Conservation (phyloP, 192 early-diverging fungal genomes). For the Backusella westeae region DNA sequence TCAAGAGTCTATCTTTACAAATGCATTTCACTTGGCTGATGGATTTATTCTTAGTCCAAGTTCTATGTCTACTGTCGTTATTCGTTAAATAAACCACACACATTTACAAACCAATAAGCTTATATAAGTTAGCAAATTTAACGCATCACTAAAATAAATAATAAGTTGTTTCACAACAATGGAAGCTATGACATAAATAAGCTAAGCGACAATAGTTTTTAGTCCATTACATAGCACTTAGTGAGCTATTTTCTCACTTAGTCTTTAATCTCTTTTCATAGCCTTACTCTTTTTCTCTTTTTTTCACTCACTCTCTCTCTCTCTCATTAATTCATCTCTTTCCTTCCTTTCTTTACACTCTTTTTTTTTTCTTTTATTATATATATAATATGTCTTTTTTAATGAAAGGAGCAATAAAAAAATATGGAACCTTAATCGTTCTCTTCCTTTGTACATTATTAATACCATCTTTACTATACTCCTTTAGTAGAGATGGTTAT, state of each 20-base stretch:
- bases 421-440: background rate
- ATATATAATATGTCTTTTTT: background rate
- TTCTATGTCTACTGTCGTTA: background rate
- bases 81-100: background rate
- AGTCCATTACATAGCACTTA: background rate
- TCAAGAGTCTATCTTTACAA: background rate
- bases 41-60: background rate
- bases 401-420: background rate
- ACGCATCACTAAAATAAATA: background rate
- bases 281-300: too few species aligned
- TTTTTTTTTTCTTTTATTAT: background rate
- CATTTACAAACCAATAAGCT: background rate
- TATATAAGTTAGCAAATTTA: background rate
- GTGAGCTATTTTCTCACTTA: background rate
- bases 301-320: background rate
- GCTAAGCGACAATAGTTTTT: background rate
- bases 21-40: background rate
- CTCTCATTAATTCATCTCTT: background rate
- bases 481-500: background rate
- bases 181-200: background rate
- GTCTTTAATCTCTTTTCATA: background rate
- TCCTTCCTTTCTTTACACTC: background rate
- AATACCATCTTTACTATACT: conserved; percentile 1
- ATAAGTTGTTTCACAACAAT: background rate
- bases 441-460: conserved; percentile 3